Conservation (phyloP, 2,329 filamentous ascomycete species). For the Pseudogymnoascus sp. region DNA sequence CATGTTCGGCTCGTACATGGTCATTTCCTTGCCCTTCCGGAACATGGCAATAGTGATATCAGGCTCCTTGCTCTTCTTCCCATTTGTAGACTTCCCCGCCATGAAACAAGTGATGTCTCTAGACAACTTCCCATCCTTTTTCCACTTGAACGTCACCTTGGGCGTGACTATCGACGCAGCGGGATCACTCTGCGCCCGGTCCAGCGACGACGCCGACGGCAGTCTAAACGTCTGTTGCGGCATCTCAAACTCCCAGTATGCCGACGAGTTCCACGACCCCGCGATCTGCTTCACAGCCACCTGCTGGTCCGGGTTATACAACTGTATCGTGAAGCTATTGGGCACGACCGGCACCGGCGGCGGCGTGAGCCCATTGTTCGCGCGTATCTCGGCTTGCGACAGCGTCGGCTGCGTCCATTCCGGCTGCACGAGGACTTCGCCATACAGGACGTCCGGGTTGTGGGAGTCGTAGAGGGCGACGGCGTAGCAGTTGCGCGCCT, state of each 20-base stretch:
- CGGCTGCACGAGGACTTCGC: slow-evolving; percentile 75
- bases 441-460: slow-evolving; percentile 75
- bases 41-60: slow-evolving; percentile 94
- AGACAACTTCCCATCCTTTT: slow-evolving; percentile 75
- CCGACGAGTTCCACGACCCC: slow-evolving; percentile 71
- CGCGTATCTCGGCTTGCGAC: slow-evolving; percentile 71
- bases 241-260: slow-evolving; percentile 88
- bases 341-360: slow-evolving; percentile 68
- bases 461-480: slow-evolving; percentile 77
- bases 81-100: slow-evolving; percentile 66
- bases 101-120: slow-evolving; percentile 87
- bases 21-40: slow-evolving; percentile 61
- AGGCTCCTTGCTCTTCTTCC: slow-evolving; percentile 79
- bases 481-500: slow-evolving; percentile 76
- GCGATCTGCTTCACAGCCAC: slow-evolving; percentile 63
- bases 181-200: slow-evolving; percentile 61
- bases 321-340: slow-evolving; percentile 70
- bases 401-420: slow-evolving; percentile 79
- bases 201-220: slow-evolving; percentile 71
- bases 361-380: slow-evolving; percentile 57
- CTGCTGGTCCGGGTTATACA: slow-evolving; percentile 90
- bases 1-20: slow-evolving; percentile 89
- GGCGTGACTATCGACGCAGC: slow-evolving; percentile 51
- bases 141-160: slow-evolving; percentile 80
- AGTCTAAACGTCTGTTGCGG: slow-evolving; percentile 76